Conservation (phyloP, 2,329 filamentous ascomycete genomes). For the Pyrenophora graminea region DNA sequence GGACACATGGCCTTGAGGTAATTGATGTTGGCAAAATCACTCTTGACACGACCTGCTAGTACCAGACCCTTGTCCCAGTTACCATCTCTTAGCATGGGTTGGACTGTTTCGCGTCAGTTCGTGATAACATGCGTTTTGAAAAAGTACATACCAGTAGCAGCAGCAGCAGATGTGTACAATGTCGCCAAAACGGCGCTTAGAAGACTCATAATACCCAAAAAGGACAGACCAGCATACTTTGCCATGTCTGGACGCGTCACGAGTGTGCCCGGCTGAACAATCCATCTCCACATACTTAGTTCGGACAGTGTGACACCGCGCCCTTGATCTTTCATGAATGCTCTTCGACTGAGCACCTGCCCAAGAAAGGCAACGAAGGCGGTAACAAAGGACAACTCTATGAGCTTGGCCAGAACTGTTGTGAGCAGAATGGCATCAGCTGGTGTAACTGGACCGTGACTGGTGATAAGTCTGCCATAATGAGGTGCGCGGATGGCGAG, state of each 20-base stretch:
- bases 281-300: constrained; percentile 76
- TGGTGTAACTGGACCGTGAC: constrained; percentile 58
- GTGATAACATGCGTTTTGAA: too few relatives aligned
- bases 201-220: constrained; percentile 68
- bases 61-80: constrained; percentile 51
- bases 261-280: constrained; percentile 67
- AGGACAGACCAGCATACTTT: constrained; percentile 64
- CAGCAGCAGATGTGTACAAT: constrained; percentile 77
- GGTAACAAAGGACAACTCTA: constrained; percentile 78
- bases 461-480: constrained; percentile 63
- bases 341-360: constrained; percentile 72
- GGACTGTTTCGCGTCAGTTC: constrained; percentile 50
- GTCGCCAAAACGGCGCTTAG: constrained; percentile 68
- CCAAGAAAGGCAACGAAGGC: constrained; percentile 76
- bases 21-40: constrained; percentile 65
- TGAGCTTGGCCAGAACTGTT: constrained; percentile 73
- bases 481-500: constrained; percentile 65
- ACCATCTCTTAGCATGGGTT: constrained; percentile 70
- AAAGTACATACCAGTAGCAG: constrained; percentile 50
- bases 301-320: constrained; percentile 74
- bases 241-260: constrained; percentile 71
- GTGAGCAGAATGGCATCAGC: constrained; percentile 69
- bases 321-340: constrained; percentile 61
- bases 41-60: constrained; percentile 61
- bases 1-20: constrained; percentile 64